Evolutionary conservation across 2,329 filamentous ascomycete species (phyloP).

Genomic region (Paecilomyces sp.): DNA sequence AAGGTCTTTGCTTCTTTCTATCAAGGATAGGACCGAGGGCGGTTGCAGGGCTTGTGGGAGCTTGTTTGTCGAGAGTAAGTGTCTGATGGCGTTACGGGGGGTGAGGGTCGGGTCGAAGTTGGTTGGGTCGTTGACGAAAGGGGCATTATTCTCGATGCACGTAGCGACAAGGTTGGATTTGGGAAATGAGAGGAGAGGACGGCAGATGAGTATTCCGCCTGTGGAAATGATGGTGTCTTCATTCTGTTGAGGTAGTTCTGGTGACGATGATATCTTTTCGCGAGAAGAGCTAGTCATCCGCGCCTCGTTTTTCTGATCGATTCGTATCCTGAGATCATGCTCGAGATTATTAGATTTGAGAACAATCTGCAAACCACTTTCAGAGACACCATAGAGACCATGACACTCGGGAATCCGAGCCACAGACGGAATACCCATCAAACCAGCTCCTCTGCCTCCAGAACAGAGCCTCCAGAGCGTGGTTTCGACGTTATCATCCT

Average conservation of each 20-base stretch:
- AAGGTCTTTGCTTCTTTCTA: constrained; percentile 44
- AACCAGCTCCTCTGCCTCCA: constrained; percentile 61
- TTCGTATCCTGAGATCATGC: neutral
- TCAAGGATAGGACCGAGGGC: constrained; percentile 55
- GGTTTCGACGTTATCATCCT: constrained; percentile 87
- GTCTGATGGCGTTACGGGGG: constrained; percentile 69
- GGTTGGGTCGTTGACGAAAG: constrained; percentile 79
- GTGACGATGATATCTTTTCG: neutral
- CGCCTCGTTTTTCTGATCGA: neutral
- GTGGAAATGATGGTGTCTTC: constrained; percentile 15
- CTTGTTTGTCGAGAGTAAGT: constrained; percentile 50
- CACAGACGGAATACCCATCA: constrained; percentile 60
- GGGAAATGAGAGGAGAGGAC: constrained; percentile 41
- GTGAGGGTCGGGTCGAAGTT: constrained; percentile 74
- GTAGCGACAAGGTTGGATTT: constrained; percentile 60
- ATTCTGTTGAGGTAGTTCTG: neutral
- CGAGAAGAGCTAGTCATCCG: neutral
- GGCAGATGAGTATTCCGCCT: constrained; percentile 28
- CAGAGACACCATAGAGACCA: constrained; percentile 63
- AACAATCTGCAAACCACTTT: constrained; percentile 51
- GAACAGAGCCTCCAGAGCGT: constrained; percentile 68
- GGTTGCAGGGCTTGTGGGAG: constrained; percentile 67
- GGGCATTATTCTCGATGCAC: constrained; percentile 61
- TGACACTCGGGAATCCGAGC: constrained; percentile 77
- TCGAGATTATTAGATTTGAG: constrained; percentile 11